Evolutionary conservation across 257 asterid genomes (phyloP).

Genomic region (Voacanga thouarsii): DNA sequence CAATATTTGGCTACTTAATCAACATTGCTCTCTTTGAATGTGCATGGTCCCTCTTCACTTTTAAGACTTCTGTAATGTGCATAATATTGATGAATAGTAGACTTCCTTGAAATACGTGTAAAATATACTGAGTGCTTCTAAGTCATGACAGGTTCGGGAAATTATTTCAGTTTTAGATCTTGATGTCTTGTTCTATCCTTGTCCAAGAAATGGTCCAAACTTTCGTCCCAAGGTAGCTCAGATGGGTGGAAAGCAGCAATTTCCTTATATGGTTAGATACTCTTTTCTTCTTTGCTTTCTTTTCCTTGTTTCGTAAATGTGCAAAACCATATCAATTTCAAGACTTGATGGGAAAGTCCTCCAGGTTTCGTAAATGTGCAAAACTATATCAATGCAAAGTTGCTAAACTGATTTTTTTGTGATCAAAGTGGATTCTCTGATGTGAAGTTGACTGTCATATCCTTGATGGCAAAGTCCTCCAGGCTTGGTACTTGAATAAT

Average conservation of each 20-base stretch:
- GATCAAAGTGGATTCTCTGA: neutral
- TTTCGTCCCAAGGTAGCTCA: constrained; percentile 74
- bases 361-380: neutral
- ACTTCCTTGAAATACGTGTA: neutral
- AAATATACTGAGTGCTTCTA: neutral
- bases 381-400: neutral
- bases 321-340: neutral
- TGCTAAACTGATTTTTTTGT: neutral
- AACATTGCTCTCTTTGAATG: neutral
- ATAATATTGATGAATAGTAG: neutral
- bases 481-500: neutral
- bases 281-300: constrained; percentile 6
- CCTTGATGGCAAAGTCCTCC: neutral
- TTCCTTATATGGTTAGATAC: constrained; percentile 78
- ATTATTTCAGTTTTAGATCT: constrained; percentile 80
- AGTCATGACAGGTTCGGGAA: constrained; percentile 72
- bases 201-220: constrained; percentile 90
- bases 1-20: neutral
- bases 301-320: neutral
- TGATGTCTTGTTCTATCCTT: constrained; percentile 85
- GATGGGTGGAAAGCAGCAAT: constrained; percentile 85
- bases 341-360: no score
- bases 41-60: neutral
- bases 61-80: neutral
- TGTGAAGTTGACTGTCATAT: neutral